Evolutionary conservation across 257 asterid genomes (phyloP), one percentile per base, ranked within the genome.

Genomic region (Solanum corneliomulleri): DNA sequence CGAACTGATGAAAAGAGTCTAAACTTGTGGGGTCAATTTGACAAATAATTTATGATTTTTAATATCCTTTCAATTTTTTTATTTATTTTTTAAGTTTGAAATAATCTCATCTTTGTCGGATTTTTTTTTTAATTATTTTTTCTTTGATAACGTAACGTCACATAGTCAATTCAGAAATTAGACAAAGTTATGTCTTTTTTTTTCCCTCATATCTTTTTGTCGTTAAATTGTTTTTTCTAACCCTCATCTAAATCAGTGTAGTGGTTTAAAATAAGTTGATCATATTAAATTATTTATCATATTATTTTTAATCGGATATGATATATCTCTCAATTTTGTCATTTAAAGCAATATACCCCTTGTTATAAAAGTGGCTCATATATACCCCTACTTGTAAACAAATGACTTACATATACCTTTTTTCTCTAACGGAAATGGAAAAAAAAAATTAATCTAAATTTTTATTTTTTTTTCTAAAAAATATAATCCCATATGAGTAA

Each of bases 51-150:
- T 77, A 77, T 77, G 2, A 25, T 8, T 69, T 45, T 33, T n/a
- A 13, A 29, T 88, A 68, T 66, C 44, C 11, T 52, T 52, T 0
- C 1, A 37, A 37, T 16, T 52, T 16, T 16, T 52, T 52, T 20
- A 56, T 18, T 7, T 56, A 3, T 86, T 86, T 60, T 20, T 45
- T 9, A 56, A 68, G 78, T 88, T 85, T 84, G 87, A 69, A 81
- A 62, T 62, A 23, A 6, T 74, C 86, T 72, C 87, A 52, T 60
- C 70, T 86, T 81, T 70, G 78, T 86, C 85, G 85, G 90, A 58
- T 58, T n/a, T 11, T 11, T 42, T 83, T 44, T 23, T n/a, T 2
- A 15, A 45, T 45, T 80, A 37, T 37, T 37, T 5, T 37, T 37
- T 37, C 25, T 35, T 21, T 47, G 35, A 13, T 41, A 77, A 44